Percentiles rank a stretch among this genome's conserved stretches.
Conservation (phyloP, 805 yeast genomes). For the Ogataea pignaliae region DNA sequence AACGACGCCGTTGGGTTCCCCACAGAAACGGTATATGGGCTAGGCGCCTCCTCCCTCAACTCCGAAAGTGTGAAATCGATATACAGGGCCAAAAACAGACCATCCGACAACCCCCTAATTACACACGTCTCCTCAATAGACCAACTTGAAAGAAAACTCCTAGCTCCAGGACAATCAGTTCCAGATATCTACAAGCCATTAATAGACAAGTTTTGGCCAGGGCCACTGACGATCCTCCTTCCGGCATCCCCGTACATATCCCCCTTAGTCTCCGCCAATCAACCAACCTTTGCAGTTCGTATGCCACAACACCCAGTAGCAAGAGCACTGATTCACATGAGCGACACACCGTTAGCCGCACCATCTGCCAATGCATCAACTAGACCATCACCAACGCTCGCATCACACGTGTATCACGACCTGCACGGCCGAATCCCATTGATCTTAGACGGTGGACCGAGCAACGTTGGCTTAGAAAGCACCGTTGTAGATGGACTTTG, state of each 20-base stretch:
- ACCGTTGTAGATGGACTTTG: conserved; percentile 91
- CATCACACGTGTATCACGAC: conserved; percentile 81
- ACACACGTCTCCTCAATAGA: conserved; percentile 78
- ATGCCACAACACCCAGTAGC: conserved; percentile 87
- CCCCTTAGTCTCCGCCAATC: conserved; percentile 75
- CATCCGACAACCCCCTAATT: conserved; percentile 92
- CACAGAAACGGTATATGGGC: conserved; percentile 94
- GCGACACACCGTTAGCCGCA: conserved; percentile 91
- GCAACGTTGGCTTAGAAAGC: conserved; percentile 86
- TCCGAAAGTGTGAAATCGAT: conserved; percentile 73
- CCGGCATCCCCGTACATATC: conserved; percentile 64
- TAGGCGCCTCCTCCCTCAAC: conserved; percentile 80
- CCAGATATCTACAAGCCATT: conserved; percentile 67
- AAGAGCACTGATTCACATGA: conserved; percentile 76
- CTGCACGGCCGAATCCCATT: conserved; percentile 74
- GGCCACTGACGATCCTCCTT: conserved; percentile 83
- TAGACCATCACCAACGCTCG: conserved; percentile 87
- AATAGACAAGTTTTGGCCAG: conserved; percentile 84
- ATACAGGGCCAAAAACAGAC: conserved; percentile 86
- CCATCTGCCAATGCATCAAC: conserved; percentile 98
- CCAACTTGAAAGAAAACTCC: conserved; percentile 61
- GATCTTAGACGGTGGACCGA: conserved; percentile 87
- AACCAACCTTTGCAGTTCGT: conserved; percentile 87
- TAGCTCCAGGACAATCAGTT: conserved; percentile 40
- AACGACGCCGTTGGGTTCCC: conserved; percentile 83